Conservation (phyloP, 139 green algal genomes). For the Chlamydomonas sp. region DNA sequence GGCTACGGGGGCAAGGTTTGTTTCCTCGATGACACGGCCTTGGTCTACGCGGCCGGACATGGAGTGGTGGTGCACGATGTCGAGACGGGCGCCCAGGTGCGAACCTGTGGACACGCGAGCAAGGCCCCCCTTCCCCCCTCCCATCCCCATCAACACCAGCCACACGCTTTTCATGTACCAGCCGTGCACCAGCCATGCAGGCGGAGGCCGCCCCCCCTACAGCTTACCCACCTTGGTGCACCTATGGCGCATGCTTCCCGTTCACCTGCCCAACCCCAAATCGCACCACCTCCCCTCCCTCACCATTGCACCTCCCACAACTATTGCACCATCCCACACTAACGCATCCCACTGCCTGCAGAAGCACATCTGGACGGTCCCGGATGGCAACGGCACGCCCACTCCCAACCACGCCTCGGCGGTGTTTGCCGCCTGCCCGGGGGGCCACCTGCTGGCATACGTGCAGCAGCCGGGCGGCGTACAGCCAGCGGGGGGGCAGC, state of each 20-base stretch:
- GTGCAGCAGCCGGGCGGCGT: not conserved
- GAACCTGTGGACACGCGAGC: not conserved
- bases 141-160: not conserved
- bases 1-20: constrained; percentile 22
- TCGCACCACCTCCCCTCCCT: not conserved
- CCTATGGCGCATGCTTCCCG: not conserved
- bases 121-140: not conserved
- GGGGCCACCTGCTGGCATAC: constrained; percentile 33
- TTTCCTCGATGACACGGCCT: constrained; percentile 24
- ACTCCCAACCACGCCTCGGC: constrained; percentile 2
- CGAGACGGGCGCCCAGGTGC: constrained; percentile 33
- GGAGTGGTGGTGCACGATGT: constrained; percentile 42
- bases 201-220: not conserved
- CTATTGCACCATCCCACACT: not conserved
- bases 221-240: no score
- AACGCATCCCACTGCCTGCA: not conserved
- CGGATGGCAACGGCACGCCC: not conserved
- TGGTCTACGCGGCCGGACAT: constrained; percentile 30
- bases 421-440: constrained; percentile 37
- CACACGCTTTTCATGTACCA: not conserved
- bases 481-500: not conserved
- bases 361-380: constrained; percentile 27
- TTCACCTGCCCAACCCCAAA: not conserved
- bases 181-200: not conserved
- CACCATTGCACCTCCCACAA: not conserved